phyloP scores from a whole-genome alignment of 2,329 filamentous ascomycete genomes.

The Aspergillus latus region DNA sequence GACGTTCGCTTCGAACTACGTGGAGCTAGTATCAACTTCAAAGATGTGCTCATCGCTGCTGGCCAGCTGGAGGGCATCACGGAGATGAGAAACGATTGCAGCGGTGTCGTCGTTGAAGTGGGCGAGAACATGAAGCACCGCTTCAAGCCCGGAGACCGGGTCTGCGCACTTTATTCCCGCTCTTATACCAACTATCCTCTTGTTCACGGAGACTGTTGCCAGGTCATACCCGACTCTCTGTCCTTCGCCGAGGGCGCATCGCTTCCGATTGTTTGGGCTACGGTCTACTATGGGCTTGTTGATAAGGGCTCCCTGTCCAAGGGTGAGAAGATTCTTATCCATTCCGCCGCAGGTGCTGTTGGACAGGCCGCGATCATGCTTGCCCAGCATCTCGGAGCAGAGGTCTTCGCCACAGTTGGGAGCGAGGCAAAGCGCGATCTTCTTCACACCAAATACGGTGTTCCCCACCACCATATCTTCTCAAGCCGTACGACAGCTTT shows the following conservation, averaged over 20 bases:
- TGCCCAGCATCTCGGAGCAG: conserved; percentile 26
- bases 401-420: conserved; percentile 30
- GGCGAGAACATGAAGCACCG: conserved; percentile 5
- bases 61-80: conserved; percentile 10
- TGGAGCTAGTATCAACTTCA: conserved; percentile 12
- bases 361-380: neutral
- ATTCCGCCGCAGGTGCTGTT: neutral
- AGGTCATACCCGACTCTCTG: conserved; percentile 5
- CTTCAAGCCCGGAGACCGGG: conserved; percentile 9
- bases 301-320: neutral
- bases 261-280: conserved; percentile 1
- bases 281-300: conserved; percentile 4
- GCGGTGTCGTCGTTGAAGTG: conserved; percentile 11
- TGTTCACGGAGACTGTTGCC: neutral
- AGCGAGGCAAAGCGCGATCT: conserved; percentile 28
- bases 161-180: conserved; percentile 10
- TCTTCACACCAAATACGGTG: conserved; percentile 25
- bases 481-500: conserved; percentile 31
- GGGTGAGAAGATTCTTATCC: conserved; percentile 3
- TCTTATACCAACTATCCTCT: neutral
- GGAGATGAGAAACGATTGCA: conserved; percentile 11
- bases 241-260: conserved; percentile 22
- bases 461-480: conserved; percentile 28
- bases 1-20: conserved; percentile 12
- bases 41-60: conserved; percentile 9